phyloP scores from a whole-genome alignment of 2,329 filamentous ascomycete genomes.

The Fusarium incarnatum region DNA sequence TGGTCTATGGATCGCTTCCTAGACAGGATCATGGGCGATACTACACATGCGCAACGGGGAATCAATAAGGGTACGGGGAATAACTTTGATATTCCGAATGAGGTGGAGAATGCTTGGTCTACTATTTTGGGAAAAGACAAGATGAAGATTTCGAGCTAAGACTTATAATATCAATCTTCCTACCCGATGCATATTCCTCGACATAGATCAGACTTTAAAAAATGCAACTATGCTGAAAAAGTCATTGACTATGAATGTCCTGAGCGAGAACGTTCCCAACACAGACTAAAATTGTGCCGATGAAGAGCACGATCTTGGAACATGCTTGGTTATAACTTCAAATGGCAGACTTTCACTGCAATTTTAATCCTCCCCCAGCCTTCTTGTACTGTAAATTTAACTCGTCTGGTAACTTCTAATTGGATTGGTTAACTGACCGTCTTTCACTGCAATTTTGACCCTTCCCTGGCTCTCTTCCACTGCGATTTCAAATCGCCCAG shows the following conservation, averaged over 20 bases:
- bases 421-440: rapidly evolving
- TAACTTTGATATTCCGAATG: not conserved
- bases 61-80: rapidly evolving
- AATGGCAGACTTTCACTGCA: too few relatives aligned
- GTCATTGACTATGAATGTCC: too few relatives aligned
- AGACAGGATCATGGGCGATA: not conserved
- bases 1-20: conserved; percentile 33
- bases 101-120: conserved; percentile 33
- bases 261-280: too few relatives aligned
- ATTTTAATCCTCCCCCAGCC: not conserved
- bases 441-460: not conserved
- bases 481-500: not conserved
- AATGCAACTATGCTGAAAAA: too few relatives aligned
- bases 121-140: not conserved
- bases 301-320: too few relatives aligned
- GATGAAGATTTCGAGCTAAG: rapidly evolving
- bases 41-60: rapidly evolving
- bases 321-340: too few relatives aligned
- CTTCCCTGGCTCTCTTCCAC: not conserved
- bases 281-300: too few relatives aligned
- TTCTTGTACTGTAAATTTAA: not conserved
- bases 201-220: too few relatives aligned
- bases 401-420: too few relatives aligned
- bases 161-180: too few relatives aligned
- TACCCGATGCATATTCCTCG: too few relatives aligned